A percentile compares a stretch with the other conserved stretches of the same genome.
These are phyloP conservation scores for Vanderwaltozyma yarrowii DNA, from an alignment of 805 yeast species.

Conservation along the genomic window DNA sequence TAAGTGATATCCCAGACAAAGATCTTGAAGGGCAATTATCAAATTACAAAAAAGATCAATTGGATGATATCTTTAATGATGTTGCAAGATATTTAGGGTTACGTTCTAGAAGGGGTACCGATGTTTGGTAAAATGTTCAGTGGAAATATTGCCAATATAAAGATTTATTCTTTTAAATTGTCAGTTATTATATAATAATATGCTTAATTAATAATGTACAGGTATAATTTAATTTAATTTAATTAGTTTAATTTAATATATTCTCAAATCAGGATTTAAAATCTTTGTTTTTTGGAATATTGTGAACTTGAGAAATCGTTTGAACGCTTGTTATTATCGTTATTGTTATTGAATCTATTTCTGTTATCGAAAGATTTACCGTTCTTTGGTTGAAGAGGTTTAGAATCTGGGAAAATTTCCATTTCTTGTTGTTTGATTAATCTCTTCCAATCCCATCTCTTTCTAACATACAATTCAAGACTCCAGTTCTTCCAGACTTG, in stretches of 20 bases:
- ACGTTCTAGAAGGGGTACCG: slow-evolving; percentile 39
- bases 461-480: slow-evolving; percentile 55
- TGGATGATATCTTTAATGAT: slow-evolving; percentile 47
- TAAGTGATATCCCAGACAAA: slow-evolving; percentile 26
- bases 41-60: slow-evolving; percentile 35
- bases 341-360: neutral
- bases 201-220: neutral
- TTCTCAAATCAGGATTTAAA: neutral
- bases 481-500: slow-evolving; percentile 94
- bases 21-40: slow-evolving; percentile 23
- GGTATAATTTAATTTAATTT: neutral
- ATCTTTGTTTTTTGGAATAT: slow-evolving; percentile 1
- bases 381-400: slow-evolving; percentile 24
- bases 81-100: slow-evolving; percentile 64
- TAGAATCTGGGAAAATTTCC: slow-evolving; percentile 31
- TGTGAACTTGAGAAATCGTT: neutral
- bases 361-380: neutral
- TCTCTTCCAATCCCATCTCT: slow-evolving; percentile 65
- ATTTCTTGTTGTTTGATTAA: slow-evolving; percentile 44
- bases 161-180: neutral
- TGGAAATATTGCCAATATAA: too few species aligned
- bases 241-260: neutral
- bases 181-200: neutral
- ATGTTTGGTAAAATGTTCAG: slow-evolving; percentile 39
- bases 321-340: neutral